Evolutionary conservation across 441 rosid genomes (phyloP), one percentile per base, ranked within the genome.

Genomic region (Raphanus hybrid): DNA sequence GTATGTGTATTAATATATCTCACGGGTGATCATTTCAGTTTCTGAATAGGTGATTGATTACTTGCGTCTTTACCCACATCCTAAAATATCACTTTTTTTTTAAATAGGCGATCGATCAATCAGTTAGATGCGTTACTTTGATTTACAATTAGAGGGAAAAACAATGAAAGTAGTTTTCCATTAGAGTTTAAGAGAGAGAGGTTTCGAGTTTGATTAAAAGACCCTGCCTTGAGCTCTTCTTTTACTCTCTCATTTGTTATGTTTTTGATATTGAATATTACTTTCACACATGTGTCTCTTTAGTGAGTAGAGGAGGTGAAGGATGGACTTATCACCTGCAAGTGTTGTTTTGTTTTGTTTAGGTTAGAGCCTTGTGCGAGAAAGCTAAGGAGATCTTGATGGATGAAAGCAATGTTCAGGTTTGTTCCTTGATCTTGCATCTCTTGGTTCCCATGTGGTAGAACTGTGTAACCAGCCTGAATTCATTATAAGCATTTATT

Each of bases 331-430:
- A 15, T 69, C 65, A 69, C 70, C 15, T 59, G 52, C 23, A 10
- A 16, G 3, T 50, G 12, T 81, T 7, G 15, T 26, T 73, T 65
- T 74, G 12, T n/a, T 69, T 64, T 41, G 16, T 68, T 14, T 82
- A 87, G 95, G 92, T 90, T 73, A 86, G 88, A 85, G 81, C 80
- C 61, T 80, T 90, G 77, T 90, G 92, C 8, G 95, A 90, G 84
- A 90, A 90, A 82, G 91, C 95, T 16, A 90, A 88, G 83, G 95
- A 90, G 87, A 84, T 85, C 57, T 52, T 90, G 74, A 85, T 90
- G 92, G 85, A 85, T 67, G 94, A 90, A 77, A 88, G 92, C 89
- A 90, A 88, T 74, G 95, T 90, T 77, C 95, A 88, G 95, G 92
- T 85, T 55, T 27, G 76, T 45, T 62, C 57, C 61, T 64, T n/a